Evolutionary conservation across 768 basidiomycete genomes (phyloP).

Genomic region (Cytidiella melzeri): DNA sequence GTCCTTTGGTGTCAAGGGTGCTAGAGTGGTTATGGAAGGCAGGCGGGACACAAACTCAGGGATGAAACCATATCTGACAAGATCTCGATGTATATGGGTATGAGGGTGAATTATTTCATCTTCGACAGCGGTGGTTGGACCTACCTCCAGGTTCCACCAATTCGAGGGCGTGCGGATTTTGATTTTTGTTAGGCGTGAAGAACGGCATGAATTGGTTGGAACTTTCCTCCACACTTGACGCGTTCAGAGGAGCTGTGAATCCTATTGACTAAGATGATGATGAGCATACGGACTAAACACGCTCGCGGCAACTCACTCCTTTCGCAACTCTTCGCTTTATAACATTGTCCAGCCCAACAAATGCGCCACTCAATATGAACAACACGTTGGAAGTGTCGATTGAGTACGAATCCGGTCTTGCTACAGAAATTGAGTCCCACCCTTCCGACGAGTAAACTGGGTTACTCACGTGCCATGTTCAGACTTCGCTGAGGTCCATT

Average conservation of each 20-base stretch:
- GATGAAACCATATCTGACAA: slow-evolving; percentile 55
- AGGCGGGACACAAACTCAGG: slow-evolving; percentile 93
- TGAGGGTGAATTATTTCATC: background rate
- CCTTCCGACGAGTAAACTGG: background rate
- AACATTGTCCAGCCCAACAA: slow-evolving; percentile 83
- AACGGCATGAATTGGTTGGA: slow-evolving; percentile 46
- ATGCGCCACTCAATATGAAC: slow-evolving; percentile 94
- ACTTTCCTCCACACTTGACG: slow-evolving; percentile 32
- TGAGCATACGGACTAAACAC: background rate
- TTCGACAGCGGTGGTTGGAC: slow-evolving; percentile 7
- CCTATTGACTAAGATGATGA: slow-evolving; percentile 68
- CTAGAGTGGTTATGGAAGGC: slow-evolving; percentile 84
- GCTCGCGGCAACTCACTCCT: slow-evolving; percentile 52
- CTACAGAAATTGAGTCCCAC: slow-evolving; percentile 26
- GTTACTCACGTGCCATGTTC: slow-evolving; percentile 15
- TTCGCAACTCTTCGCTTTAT: slow-evolving; percentile 77
- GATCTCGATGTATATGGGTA: background rate
- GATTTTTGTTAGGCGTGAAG: slow-evolving; percentile 68
- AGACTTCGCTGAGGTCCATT: slow-evolving; percentile 14
- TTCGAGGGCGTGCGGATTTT: slow-evolving; percentile 51
- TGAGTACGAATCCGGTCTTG: slow-evolving; percentile 60
- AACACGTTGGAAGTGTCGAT: slow-evolving; percentile 88
- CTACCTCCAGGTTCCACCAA: slow-evolving; percentile 65
- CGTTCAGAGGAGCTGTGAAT: slow-evolving; percentile 54
- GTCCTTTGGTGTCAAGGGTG: slow-evolving; percentile 74